Percentiles rank a stretch among this genome's conserved stretches.
Conservation (phyloP, 345 rosid genomes). For the Nephelium lappaceum region DNA sequence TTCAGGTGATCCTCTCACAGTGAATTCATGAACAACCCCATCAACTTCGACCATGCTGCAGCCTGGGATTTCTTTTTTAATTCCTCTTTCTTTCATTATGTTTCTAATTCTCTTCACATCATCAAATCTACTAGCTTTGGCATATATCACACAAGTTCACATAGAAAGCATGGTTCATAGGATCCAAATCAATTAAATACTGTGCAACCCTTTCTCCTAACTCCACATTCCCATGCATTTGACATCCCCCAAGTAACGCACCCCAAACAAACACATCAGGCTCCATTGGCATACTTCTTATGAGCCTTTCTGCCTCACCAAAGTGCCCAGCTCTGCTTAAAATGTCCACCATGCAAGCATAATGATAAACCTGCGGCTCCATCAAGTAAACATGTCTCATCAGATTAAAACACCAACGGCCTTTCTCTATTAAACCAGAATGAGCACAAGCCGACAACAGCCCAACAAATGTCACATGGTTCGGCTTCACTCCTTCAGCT, state of each 20-base stretch:
- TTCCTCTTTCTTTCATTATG: slow-evolving; percentile 48
- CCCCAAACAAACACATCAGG: slow-evolving; percentile 66
- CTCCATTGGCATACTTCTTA: slow-evolving; percentile 54
- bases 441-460: slow-evolving; percentile 68
- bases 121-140: slow-evolving; percentile 50
- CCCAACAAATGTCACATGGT: slow-evolving; percentile 60
- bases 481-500: slow-evolving; percentile 45
- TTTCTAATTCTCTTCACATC: slow-evolving; percentile 44
- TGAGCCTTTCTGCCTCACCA: slow-evolving; percentile 52
- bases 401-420: slow-evolving; percentile 46
- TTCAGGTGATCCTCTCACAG: slow-evolving; percentile 39
- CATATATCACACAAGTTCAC: slow-evolving; percentile 57
- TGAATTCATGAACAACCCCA: slow-evolving; percentile 55
- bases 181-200: slow-evolving; percentile 49
- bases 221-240: slow-evolving; percentile 51
- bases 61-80: slow-evolving; percentile 54
- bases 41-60: slow-evolving; percentile 63
- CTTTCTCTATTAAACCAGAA: slow-evolving; percentile 56
- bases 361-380: slow-evolving; percentile 52
- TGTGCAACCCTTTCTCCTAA: slow-evolving; percentile 54
- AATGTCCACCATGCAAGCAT: slow-evolving; percentile 59
- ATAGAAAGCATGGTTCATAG: slow-evolving; percentile 58
- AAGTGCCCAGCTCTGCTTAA: slow-evolving; percentile 57
- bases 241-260: slow-evolving; percentile 67
- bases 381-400: slow-evolving; percentile 47